Evolutionary conservation across 805 yeast species (phyloP).

Genomic region (Candida rishiriensis): DNA sequence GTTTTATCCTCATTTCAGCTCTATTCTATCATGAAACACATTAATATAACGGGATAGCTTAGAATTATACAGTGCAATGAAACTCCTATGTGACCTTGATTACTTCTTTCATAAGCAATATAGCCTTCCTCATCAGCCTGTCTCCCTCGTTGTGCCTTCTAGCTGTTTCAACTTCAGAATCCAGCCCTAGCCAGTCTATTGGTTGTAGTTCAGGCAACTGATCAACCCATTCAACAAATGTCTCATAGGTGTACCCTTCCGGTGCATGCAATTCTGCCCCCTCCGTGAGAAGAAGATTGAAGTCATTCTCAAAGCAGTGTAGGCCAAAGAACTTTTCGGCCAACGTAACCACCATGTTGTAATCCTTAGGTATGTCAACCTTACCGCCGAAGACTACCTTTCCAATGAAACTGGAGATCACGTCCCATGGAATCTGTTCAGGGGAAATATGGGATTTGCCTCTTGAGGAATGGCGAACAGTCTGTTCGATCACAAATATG

Average conservation of each 20-base stretch:
- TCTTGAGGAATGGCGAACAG: conserved; percentile 29
- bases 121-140: conserved; percentile 3
- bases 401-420: conserved; percentile 44
- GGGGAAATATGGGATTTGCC: conserved; percentile 39
- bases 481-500: conserved; percentile 36
- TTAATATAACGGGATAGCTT: too few relatives aligned
- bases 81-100: too few relatives aligned
- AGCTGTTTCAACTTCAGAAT: conserved; percentile 7
- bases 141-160: conserved; percentile 6
- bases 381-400: conserved; percentile 67
- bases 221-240: conserved; percentile 45
- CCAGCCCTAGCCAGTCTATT: conserved; percentile 26
- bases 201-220: conserved; percentile 48
- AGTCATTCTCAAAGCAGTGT: conserved; percentile 37
- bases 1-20: too few relatives aligned
- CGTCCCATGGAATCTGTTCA: conserved; percentile 49
- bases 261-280: conserved; percentile 38
- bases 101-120: too few relatives aligned
- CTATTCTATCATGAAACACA: too few relatives aligned
- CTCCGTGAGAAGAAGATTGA: conserved; percentile 36
- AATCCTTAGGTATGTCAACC: conserved; percentile 40
- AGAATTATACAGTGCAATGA: too few relatives aligned
- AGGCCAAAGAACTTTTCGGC: conserved; percentile 36
- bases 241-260: conserved; percentile 35
- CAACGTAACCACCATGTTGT: conserved; percentile 29